Conservation (phyloP, 2,329 filamentous ascomycete species). For the Colletotrichum abscissum region DNA sequence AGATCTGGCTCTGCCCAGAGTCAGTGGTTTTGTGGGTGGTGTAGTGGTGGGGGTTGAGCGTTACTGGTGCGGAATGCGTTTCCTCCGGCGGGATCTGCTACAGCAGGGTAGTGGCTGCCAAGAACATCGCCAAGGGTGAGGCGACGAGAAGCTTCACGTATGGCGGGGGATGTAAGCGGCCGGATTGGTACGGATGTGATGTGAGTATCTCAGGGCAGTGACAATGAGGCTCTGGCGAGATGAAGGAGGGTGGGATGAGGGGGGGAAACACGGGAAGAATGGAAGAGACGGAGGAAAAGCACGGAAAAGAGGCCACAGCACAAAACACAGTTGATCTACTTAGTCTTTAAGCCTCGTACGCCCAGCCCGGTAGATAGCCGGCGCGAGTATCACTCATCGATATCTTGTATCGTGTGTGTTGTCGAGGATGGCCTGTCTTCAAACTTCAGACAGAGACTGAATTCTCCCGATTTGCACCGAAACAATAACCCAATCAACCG, state of each 20-base stretch:
- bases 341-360: background rate
- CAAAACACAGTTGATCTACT: background rate
- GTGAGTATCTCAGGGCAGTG: background rate
- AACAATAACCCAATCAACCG: conserved; percentile 28
- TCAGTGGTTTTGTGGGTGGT: background rate
- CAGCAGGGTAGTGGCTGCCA: conserved; percentile 23
- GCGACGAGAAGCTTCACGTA: conserved; percentile 18
- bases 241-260: background rate
- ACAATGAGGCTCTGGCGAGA: background rate
- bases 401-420: background rate
- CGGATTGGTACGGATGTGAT: background rate
- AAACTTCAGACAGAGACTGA: conserved; percentile 5
- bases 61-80: conserved; percentile 16
- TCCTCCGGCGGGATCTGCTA: conserved; percentile 29
- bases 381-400: background rate
- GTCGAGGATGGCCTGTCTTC: background rate
- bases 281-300: background rate
- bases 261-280: background rate
- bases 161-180: background rate
- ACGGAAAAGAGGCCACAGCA: background rate
- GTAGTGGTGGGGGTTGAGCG: background rate
- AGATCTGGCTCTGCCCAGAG: conserved; percentile 1
- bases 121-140: conserved; percentile 4
- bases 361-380: conserved; percentile 10
- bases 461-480: conserved; percentile 3